Percentiles rank a stretch among this genome's conserved stretches.
phyloP scores from a whole-genome alignment of 768 basidiomycete genomes.

The Leccinum aurantiacum region DNA sequence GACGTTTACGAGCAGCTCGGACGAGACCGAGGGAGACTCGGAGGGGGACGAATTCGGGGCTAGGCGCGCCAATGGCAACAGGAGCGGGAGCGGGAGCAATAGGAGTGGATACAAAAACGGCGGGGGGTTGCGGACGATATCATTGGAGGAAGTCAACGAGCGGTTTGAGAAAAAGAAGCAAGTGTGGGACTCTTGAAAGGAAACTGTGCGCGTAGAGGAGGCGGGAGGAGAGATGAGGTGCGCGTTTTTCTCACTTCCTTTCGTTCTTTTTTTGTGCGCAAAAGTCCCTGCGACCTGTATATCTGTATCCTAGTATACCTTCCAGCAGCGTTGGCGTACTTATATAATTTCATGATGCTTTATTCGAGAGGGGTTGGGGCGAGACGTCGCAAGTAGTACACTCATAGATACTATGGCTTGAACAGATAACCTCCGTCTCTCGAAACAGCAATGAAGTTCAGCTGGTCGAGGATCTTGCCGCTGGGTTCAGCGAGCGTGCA shows the following conservation, averaged over 20 bases:
- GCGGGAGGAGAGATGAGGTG: neutral
- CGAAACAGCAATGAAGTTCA: slow-evolving; percentile 64
- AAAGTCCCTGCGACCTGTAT: neutral
- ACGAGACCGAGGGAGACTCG: slow-evolving; percentile 28
- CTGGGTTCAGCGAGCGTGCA: slow-evolving; percentile 61
- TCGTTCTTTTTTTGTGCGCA: neutral
- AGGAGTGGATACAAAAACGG: slow-evolving; percentile 15
- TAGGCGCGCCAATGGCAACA: neutral
- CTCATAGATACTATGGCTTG: slow-evolving; percentile 20
- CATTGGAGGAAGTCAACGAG: slow-evolving; percentile 25
- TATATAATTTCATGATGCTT: slow-evolving; percentile 15
- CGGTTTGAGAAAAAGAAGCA: slow-evolving; percentile 20
- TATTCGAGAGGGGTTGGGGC: neutral
- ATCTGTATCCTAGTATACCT: slow-evolving; percentile 23
- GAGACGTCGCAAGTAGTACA: neutral
- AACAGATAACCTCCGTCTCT: slow-evolving; percentile 73
- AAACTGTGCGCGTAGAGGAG: neutral
- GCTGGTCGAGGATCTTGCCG: slow-evolving; percentile 55
- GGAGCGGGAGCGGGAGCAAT: neutral
- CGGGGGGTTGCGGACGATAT: slow-evolving; percentile 28
- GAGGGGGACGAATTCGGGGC: slow-evolving; percentile 35
- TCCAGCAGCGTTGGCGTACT: slow-evolving; percentile 5
- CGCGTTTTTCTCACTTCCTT: neutral
- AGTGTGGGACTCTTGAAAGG: slow-evolving; percentile 17
- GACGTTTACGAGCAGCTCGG: slow-evolving; percentile 55